These are phyloP conservation scores for Venturia aucupariae DNA, from an alignment of 2,329 filamentous ascomycete species.

Conservation along the genomic window DNA sequence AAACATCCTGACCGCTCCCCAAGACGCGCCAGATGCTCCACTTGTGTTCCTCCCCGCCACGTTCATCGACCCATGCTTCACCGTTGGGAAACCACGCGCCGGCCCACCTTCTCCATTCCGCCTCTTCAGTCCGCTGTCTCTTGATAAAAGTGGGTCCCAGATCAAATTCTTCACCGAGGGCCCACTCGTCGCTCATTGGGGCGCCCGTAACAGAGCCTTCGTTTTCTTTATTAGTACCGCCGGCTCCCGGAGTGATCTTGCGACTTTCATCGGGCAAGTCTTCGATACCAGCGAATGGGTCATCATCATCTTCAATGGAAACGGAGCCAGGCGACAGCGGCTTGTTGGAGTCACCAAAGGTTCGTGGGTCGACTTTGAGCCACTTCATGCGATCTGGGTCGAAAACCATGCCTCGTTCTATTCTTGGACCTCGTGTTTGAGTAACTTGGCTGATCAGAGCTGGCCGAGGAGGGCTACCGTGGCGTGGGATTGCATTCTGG, in stretches of 20 bases:
- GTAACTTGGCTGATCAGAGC: constrained; percentile 90
- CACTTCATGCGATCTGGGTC: constrained; percentile 97
- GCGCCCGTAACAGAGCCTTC: background rate
- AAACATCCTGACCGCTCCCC: constrained; percentile 3
- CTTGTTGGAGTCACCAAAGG: constrained; percentile 23
- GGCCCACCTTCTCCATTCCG: constrained; percentile 80
- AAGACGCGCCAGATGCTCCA: constrained; percentile 14
- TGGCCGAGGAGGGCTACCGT: constrained; percentile 44
- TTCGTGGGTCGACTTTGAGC: constrained; percentile 58
- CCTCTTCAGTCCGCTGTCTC: constrained; percentile 83
- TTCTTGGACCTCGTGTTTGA: constrained; percentile 71
- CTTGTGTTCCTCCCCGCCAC: constrained; percentile 10
- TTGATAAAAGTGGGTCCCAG: constrained; percentile 90
- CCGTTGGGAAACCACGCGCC: constrained; percentile 57
- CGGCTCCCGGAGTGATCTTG: constrained; percentile 20
- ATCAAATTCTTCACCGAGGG: constrained; percentile 91
- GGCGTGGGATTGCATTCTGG: constrained; percentile 15
- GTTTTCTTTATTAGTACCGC: constrained; percentile 17
- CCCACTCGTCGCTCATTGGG: constrained; percentile 21
- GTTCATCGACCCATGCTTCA: constrained; percentile 2
- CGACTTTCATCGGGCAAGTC: constrained; percentile 65
- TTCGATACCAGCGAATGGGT: constrained; percentile 90
- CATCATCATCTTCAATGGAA: constrained; percentile 75
- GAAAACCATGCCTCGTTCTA: constrained; percentile 97
- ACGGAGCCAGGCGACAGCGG: constrained; percentile 37